These are phyloP conservation scores for Heliocybe sulcata DNA, from an alignment of 1,284 basidiomycete genomes.

Conservation along the genomic window DNA sequence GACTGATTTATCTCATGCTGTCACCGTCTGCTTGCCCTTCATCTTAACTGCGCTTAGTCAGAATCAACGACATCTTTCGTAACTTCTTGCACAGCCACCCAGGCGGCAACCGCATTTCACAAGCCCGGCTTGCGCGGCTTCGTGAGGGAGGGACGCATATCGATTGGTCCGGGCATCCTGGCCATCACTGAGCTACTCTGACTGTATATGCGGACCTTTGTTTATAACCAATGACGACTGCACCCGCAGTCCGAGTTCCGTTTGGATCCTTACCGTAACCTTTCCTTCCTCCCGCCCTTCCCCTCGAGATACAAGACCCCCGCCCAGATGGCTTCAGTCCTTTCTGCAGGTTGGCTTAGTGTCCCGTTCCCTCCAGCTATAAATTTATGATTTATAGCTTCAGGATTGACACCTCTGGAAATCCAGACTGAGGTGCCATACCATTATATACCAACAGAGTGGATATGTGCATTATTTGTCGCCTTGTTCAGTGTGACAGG, in stretches of 20 bases:
- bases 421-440: constrained; percentile 15
- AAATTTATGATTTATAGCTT: not conserved
- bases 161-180: not conserved
- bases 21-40: too few species aligned
- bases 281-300: not conserved
- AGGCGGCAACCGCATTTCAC: not conserved
- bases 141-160: not conserved
- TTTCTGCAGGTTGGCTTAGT: not conserved
- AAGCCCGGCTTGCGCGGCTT: not conserved
- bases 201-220: not conserved
- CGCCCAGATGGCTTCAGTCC: not conserved
- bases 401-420: not conserved
- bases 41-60: too few species aligned
- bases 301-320: not conserved
- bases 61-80: too few species aligned
- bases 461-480: constrained; percentile 29
- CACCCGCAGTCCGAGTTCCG: too few species aligned
- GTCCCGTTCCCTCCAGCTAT: not conserved
- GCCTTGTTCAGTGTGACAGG: constrained; percentile 31
- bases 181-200: not conserved
- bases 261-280: not conserved
- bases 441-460: constrained; percentile 31
- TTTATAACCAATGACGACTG: not conserved
- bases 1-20: too few species aligned
- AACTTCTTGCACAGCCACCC: not conserved